Base-by-base conservation (phyloP, 441 rosid species). In the Erodium texanum region DNA sequence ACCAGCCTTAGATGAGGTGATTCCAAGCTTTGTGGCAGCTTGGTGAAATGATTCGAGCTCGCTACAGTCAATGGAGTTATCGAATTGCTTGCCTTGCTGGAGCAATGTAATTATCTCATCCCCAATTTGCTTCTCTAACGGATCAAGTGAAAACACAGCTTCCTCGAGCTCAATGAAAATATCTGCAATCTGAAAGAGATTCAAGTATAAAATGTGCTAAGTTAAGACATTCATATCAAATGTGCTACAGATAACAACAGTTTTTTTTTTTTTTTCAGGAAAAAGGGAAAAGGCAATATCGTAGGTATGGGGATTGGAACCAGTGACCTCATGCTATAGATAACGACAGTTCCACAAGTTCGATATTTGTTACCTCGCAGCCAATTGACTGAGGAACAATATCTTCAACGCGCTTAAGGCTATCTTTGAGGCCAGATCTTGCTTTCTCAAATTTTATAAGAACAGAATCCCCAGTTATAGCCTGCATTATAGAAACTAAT, bases 401-500 rank as follows among this genome's bases (percentile, higher is more conserved):
- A 80, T 92, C 96, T 79, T 92, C 96, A 1, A 92, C 97, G 27
- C 89, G 89, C 82, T 79, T 87, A 73, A 95, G 97, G 82, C 99
- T 82, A 68, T 89, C 85, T 24, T 82, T 78, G 68, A 95, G 97
- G 64, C 92, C 83, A 78, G 67, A 66, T 70, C 86, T 87, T 38
- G 92, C 90, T 81, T 85, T 95, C 74, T 87, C 96, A 73, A 95
- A 95, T 77, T 92, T 95, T 62, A 75, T 73, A 72, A 95, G 89
- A 75, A 92, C 89, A 24, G 97, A 83, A 80, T 95, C 96, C 66
- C 93, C 97, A 1, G 99, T 95, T 71, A 95, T 89, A 70, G 99
- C 99, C 99, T 95, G 78, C 73, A 81, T 23, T 19, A 65, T 61
- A 75, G 76, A 19, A 59, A 62, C 10, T 66, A 70, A 45, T 14